Evolutionary conservation across 192 early-diverging fungal genomes (phyloP).

Genomic region (Funneliformis geosporum): DNA sequence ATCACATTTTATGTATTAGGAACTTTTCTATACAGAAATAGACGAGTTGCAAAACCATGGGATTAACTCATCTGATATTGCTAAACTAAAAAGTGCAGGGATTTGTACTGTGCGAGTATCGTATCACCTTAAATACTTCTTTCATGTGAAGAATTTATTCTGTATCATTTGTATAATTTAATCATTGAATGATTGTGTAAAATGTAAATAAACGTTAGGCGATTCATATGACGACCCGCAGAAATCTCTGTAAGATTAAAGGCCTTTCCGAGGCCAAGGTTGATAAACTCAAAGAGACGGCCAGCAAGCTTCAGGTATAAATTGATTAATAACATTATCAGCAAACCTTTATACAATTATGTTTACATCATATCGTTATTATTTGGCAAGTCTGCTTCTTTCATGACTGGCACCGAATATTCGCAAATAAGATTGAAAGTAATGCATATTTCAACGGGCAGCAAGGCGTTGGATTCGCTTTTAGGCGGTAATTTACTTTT

Average conservation of each 20-base stretch:
- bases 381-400: constrained; percentile 48
- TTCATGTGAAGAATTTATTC: too few species aligned
- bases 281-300: constrained; percentile 86
- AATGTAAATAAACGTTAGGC: too few species aligned
- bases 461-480: constrained; percentile 75
- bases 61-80: constrained; percentile 76
- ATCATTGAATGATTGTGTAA: neutral
- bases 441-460: constrained; percentile 70
- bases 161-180: neutral
- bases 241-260: constrained; percentile 69
- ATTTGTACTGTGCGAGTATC: constrained; percentile 72
- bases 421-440: constrained; percentile 58
- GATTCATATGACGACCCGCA: constrained; percentile 73
- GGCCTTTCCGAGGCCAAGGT: constrained; percentile 83
- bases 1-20: neutral
- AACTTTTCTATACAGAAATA: constrained; percentile 49
- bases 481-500: constrained; percentile 56
- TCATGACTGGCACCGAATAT: constrained; percentile 69
- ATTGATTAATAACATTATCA: too few species aligned
- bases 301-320: constrained; percentile 57
- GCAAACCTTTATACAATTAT: neutral
- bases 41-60: constrained; percentile 66
- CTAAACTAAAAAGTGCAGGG: constrained; percentile 75
- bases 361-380: neutral
- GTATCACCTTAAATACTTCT: neutral